Conservation (phyloP, 2,329 filamentous ascomycete species). For the Berkeleyomyces rouxiae region DNA sequence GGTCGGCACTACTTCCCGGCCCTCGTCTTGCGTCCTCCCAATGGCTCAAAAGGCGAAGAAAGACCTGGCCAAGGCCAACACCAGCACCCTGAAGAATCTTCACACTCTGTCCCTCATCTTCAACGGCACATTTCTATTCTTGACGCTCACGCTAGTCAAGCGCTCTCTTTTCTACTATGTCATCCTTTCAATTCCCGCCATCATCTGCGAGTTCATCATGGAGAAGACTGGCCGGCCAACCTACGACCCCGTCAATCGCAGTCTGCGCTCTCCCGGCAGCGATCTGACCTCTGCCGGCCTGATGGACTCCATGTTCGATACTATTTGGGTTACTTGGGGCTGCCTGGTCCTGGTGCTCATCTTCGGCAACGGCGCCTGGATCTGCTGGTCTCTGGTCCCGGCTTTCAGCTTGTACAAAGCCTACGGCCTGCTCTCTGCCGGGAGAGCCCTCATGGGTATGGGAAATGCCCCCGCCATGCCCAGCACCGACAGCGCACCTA, state of each 20-base stretch:
- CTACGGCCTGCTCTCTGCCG: slow-evolving; percentile 35
- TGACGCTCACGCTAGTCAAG: slow-evolving; percentile 48
- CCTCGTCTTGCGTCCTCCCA: neutral
- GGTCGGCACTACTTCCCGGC: neutral
- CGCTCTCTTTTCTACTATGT: slow-evolving; percentile 53
- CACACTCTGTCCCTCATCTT: slow-evolving; percentile 59
- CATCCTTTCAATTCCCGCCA: slow-evolving; percentile 54
- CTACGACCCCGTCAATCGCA: slow-evolving; percentile 44
- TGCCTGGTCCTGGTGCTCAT: slow-evolving; percentile 55
- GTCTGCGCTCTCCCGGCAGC: slow-evolving; percentile 65
- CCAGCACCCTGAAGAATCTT: slow-evolving; percentile 58
- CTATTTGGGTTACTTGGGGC: slow-evolving; percentile 86
- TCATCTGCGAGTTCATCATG: slow-evolving; percentile 70
- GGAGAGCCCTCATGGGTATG: slow-evolving; percentile 30
- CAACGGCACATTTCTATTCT: slow-evolving; percentile 58
- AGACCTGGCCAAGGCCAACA: slow-evolving; percentile 60
- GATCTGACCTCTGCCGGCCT: slow-evolving; percentile 75
- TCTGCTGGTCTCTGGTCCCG: slow-evolving; percentile 37
- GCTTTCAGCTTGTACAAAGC: slow-evolving; percentile 40
- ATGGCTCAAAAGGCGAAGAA: slow-evolving; percentile 51
- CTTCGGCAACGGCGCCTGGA: slow-evolving; percentile 62
- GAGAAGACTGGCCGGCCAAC: slow-evolving; percentile 70
- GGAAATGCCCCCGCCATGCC: slow-evolving; percentile 18
- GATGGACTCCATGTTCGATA: slow-evolving; percentile 97
- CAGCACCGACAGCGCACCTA: slow-evolving; percentile 18